Conservation (phyloP, 768 basidiomycete species). For the Kwoniella dejecticola region DNA sequence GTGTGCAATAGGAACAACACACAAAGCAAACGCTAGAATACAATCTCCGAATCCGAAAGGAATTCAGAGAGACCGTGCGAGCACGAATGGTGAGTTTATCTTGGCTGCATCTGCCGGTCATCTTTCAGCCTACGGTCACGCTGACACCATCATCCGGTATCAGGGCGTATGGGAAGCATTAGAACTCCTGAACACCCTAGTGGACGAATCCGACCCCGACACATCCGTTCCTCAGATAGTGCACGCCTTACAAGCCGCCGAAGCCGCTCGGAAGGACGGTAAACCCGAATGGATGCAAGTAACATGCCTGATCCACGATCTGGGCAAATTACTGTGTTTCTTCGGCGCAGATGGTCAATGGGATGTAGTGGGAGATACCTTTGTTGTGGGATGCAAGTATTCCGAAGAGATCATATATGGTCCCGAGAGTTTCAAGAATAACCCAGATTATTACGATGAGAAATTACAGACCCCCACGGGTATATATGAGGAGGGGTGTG, state of each 20-base stretch:
- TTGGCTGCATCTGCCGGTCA: too few relatives aligned
- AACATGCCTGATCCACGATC: conserved; percentile 81
- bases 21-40: conserved; percentile 79
- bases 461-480: conserved; percentile 49
- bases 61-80: conserved; percentile 69
- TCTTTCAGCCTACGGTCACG: too few relatives aligned
- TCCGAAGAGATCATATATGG: conserved; percentile 62
- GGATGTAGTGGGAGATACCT: conserved; percentile 88
- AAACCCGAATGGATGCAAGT: conserved; percentile 61
- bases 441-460: conserved; percentile 53
- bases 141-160: too few relatives aligned
- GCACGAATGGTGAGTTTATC: conserved; percentile 64
- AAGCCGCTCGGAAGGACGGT: conserved; percentile 55
- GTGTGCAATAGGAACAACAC: conserved; percentile 55
- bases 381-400: conserved; percentile 81
- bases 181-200: conserved; percentile 72
- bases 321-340: conserved; percentile 81
- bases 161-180: conserved; percentile 47
- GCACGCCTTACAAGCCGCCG: conserved; percentile 71
- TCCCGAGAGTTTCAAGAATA: conserved; percentile 51
- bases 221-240: conserved; percentile 70
- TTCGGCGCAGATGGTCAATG: conserved; percentile 74
- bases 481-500: conserved; percentile 53
- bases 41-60: conserved; percentile 71
- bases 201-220: conserved; percentile 87